Evolutionary conservation across 371 early-diverging fungal genomes (phyloP).

Genomic region (Syncephalastrum sp.): DNA sequence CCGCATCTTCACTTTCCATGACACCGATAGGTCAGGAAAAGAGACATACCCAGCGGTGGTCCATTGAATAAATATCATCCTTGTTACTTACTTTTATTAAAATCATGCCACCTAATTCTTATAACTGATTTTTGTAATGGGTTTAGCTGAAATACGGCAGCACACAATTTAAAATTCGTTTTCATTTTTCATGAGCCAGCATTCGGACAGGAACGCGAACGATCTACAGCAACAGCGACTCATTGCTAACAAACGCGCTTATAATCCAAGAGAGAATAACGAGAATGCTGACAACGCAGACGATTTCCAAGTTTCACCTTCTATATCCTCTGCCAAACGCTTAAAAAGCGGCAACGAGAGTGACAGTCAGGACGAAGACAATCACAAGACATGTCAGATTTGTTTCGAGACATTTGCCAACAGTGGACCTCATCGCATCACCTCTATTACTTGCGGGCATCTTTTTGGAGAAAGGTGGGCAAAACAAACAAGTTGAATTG

Average conservation of each 20-base stretch:
- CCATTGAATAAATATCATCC: slow-evolving; percentile 20
- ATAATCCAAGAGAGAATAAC: too few relatives aligned
- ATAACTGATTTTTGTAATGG: background rate
- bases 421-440: slow-evolving; percentile 1
- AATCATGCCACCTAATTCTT: background rate
- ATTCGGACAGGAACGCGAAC: background rate
- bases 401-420: slow-evolving; percentile 10
- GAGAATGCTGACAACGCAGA: too few relatives aligned
- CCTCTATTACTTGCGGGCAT: slow-evolving; percentile 7
- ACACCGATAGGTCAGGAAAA: slow-evolving; percentile 26
- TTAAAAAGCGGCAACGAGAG: background rate
- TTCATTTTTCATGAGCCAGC: slow-evolving; percentile 3
- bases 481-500: background rate
- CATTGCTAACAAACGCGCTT: too few relatives aligned
- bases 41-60: slow-evolving; percentile 23
- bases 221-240: background rate
- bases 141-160: too few relatives aligned
- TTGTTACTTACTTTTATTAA: background rate
- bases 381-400: slow-evolving; percentile 6
- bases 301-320: too few relatives aligned
- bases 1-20: slow-evolving; percentile 21
- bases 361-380: background rate
- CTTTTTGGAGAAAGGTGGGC: slow-evolving; percentile 2
- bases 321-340: background rate
- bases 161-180: background rate